Percentiles rank a stretch among this genome's conserved stretches.
Evolutionary conservation across 768 basidiomycete species (phyloP).

Genomic region (Steccherinum ochraceum): DNA sequence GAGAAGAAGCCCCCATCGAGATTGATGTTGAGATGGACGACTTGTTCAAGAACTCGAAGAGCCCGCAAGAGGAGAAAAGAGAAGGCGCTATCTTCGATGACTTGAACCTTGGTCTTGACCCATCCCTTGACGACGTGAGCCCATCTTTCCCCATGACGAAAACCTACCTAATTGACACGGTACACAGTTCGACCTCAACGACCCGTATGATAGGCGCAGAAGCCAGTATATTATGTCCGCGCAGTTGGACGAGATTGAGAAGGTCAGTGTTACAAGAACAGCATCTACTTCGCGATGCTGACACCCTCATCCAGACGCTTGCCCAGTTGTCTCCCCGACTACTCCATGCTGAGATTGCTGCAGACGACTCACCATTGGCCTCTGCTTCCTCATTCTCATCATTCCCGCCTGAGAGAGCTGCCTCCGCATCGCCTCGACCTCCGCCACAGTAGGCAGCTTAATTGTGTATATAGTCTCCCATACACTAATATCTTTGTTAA

Average conservation of each 20-base stretch:
- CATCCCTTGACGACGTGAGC: conserved; percentile 31
- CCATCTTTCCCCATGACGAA: neutral
- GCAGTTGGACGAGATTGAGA: conserved; percentile 75
- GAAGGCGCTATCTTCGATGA: conserved; percentile 41
- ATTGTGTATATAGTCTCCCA: conserved; percentile 2
- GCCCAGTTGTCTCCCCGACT: conserved; percentile 9
- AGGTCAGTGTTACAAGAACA: conserved; percentile 29
- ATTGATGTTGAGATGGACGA: conserved; percentile 10
- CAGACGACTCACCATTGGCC: neutral
- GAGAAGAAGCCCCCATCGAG: conserved; percentile 4
- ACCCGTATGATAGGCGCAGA: conserved; percentile 66
- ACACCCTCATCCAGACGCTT: conserved; percentile 17
- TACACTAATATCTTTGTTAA: conserved; percentile 5
- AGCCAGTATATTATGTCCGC: conserved; percentile 73
- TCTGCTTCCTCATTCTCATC: neutral
- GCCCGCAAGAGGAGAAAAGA: conserved; percentile 36
- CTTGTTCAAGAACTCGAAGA: conserved; percentile 20
- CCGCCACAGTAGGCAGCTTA: conserved; percentile 6
- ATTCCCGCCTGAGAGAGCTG: neutral
- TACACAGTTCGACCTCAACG: conserved; percentile 64
- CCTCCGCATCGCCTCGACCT: neutral
- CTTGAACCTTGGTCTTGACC: conserved; percentile 36
- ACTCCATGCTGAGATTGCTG: conserved; percentile 3
- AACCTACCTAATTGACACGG: conserved; percentile 16
- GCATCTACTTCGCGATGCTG: neutral